These are phyloP conservation scores for Penicillium silybi DNA, from an alignment of 495 filamentous ascomycete genomes.

Conservation along the genomic window DNA sequence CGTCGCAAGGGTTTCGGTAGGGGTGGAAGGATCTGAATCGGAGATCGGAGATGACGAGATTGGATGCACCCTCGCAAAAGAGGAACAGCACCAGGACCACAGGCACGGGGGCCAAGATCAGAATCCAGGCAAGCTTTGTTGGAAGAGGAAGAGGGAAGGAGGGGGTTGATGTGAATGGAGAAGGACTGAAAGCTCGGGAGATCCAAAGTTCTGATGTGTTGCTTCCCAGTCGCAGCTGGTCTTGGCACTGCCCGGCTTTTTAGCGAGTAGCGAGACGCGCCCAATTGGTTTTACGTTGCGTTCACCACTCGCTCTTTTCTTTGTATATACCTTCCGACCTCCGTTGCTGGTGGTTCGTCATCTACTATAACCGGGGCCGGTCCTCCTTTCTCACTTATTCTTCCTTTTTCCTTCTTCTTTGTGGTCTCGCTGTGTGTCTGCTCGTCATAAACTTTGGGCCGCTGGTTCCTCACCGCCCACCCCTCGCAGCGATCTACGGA, in stretches of 20 bases:
- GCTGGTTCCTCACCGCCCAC: conserved; percentile 19
- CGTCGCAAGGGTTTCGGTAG: conserved; percentile 30
- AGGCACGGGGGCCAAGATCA: conserved; percentile 38
- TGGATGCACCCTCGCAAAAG: conserved; percentile 38
- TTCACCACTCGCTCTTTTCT: neutral
- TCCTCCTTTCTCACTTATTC: neutral
- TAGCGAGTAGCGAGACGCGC: conserved; percentile 39
- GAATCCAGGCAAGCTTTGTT: conserved; percentile 29
- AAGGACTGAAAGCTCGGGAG: conserved; percentile 16
- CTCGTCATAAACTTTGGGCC: conserved; percentile 21
- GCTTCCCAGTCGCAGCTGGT: conserved; percentile 27
- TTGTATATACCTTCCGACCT: neutral
- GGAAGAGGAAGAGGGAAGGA: conserved; percentile 20
- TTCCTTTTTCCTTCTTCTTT: neutral
- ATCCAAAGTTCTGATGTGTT: conserved; percentile 32
- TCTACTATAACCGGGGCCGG: neutral
- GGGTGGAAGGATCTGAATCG: conserved; percentile 24
- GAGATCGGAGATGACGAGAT: conserved; percentile 12
- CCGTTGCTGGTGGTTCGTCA: neutral
- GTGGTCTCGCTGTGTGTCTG: conserved; percentile 8
- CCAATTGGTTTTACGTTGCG: conserved; percentile 20
- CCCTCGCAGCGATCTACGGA: conserved; percentile 20
- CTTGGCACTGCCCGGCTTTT: conserved; percentile 31
- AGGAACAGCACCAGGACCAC: conserved; percentile 39
- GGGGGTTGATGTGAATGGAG: conserved; percentile 22